phyloP scores from a whole-genome alignment of 2,329 filamentous ascomycete species.

The Paecilomyces sp. region DNA sequence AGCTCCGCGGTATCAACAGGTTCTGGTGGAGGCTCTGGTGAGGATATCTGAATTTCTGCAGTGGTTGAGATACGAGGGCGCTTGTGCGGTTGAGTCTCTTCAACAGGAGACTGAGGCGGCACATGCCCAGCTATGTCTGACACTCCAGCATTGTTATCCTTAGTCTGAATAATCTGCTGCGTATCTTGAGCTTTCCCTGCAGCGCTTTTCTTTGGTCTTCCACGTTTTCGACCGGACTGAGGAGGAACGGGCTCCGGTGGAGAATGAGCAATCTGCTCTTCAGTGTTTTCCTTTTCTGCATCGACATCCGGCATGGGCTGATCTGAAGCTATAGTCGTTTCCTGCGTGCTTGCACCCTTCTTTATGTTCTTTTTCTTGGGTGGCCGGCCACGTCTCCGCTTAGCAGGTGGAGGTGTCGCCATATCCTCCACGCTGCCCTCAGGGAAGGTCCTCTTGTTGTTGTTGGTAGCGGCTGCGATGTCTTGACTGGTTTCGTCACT shows the following conservation, averaged over 20 bases:
- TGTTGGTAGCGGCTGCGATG: background rate
- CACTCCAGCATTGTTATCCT: background rate
- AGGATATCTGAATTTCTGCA: background rate
- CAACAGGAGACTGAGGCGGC: background rate
- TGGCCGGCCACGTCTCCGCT: conserved; percentile 6
- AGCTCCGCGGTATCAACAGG: background rate
- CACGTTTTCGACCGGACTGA: background rate
- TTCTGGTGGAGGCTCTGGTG: background rate
- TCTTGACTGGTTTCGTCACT: background rate
- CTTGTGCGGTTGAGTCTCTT: background rate
- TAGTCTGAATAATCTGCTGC: background rate
- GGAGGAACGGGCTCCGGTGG: background rate
- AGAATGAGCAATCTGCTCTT: background rate
- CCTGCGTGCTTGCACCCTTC: background rate
- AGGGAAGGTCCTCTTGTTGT: background rate
- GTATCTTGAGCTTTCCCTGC: background rate
- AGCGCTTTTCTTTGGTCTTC: background rate
- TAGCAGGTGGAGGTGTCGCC: background rate
- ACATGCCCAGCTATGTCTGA: background rate
- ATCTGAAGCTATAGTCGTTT: background rate
- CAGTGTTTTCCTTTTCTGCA: background rate
- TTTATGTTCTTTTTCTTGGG: conserved; percentile 13
- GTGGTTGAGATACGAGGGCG: background rate
- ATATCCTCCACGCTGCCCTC: background rate
- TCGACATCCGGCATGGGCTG: background rate